phyloP scores from a whole-genome alignment of 1,284 basidiomycete genomes.

The Cutaneotrichosporon cutaneum region DNA sequence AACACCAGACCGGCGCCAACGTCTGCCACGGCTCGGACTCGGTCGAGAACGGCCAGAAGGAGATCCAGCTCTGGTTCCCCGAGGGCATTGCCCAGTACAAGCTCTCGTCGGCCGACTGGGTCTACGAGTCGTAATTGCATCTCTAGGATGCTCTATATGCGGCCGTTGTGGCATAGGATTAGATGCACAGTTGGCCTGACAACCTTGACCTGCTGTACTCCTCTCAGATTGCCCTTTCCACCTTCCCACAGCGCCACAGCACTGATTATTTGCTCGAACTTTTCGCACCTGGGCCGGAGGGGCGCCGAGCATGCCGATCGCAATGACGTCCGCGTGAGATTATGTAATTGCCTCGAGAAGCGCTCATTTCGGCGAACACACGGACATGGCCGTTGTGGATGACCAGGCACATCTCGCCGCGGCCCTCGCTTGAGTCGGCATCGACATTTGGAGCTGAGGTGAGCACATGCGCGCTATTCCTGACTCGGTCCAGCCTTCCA shows the following conservation, averaged over 20 bases:
- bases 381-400: neutral
- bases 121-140: constrained; percentile 63
- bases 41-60: constrained; percentile 73
- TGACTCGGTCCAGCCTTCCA: too few relatives aligned
- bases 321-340: neutral
- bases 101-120: constrained; percentile 66
- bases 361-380: neutral
- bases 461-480: too few relatives aligned
- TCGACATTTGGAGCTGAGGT: too few relatives aligned
- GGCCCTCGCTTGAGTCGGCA: too few relatives aligned
- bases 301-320: neutral
- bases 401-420: too few relatives aligned
- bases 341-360: neutral
- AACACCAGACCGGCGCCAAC: constrained; percentile 17
- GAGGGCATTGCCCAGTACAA: constrained; percentile 65
- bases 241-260: too few relatives aligned
- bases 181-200: constrained; percentile 1
- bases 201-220: too few relatives aligned
- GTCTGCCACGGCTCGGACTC: constrained; percentile 64
- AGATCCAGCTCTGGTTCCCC: constrained; percentile 63
- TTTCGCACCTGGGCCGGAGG: neutral
- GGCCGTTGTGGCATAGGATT: constrained; percentile 3
- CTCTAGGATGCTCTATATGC: neutral
- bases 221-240: too few relatives aligned
- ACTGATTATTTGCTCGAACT: neutral